Evolutionary conservation across 2,329 filamentous ascomycete genomes (phyloP).

Genomic region (Seiridium cupressi): DNA sequence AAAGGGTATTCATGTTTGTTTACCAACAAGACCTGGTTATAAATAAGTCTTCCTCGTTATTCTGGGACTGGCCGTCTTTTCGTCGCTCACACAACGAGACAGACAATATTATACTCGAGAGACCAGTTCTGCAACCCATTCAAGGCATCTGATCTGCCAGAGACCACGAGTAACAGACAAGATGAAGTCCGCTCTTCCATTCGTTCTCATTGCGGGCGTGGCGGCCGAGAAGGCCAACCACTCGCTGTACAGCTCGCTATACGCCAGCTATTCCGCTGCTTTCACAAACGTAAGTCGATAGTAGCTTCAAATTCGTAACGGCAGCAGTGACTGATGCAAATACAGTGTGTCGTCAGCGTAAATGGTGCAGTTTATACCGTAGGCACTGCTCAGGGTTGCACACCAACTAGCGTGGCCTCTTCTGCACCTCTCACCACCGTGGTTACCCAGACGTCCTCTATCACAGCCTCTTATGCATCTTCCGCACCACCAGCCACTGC

Average conservation of each 20-base stretch:
- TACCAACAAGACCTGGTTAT: no score
- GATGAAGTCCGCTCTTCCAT: not conserved
- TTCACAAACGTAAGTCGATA: not conserved
- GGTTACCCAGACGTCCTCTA: not conserved
- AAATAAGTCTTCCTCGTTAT: no score
- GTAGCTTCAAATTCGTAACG: not conserved
- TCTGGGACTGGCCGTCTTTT: no score
- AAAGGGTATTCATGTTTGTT: no score
- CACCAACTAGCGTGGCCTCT: not conserved
- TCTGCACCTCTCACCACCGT: not conserved
- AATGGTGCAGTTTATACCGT: not conserved
- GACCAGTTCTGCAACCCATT: not conserved
- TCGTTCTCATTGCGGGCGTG: not conserved
- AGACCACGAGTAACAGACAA: not conserved
- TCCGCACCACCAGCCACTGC: not conserved
- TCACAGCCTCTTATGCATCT: not conserved
- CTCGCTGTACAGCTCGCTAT: not conserved
- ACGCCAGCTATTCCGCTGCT: not conserved
- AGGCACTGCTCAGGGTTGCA: slow-evolving; percentile 1
- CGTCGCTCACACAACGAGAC: no score
- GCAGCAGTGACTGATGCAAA: not conserved
- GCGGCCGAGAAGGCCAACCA: not conserved
- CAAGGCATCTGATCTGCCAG: not conserved
- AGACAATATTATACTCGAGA: no score
- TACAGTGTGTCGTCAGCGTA: not conserved